A percentile compares a stretch with the other conserved stretches of the same genome.
phyloP scores from a whole-genome alignment of 2,329 filamentous ascomycete genomes.

The Colletotrichum sp. region DNA sequence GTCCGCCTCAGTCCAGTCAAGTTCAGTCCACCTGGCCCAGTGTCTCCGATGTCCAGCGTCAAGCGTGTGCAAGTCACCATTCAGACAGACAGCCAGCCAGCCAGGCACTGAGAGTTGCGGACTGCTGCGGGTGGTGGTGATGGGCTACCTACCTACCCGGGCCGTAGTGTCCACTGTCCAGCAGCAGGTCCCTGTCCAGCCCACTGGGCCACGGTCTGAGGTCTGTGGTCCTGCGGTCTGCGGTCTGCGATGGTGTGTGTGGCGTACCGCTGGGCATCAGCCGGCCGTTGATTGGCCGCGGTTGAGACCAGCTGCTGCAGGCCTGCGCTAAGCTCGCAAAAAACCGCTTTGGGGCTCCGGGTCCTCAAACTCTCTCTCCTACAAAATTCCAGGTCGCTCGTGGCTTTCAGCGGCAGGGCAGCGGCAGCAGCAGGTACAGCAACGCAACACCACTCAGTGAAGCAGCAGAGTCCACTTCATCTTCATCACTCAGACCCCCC shows the following conservation, averaged over 20 bases:
- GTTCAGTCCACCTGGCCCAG: neutral
- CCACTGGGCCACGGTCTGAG: constrained; percentile 3
- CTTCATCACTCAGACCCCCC: neutral
- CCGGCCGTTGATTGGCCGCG: constrained; percentile 35
- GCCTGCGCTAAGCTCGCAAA: constrained; percentile 29
- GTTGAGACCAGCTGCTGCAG: constrained; percentile 30
- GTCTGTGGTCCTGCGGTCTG: neutral
- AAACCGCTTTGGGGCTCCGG: constrained; percentile 27
- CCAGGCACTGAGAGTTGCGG: neutral
- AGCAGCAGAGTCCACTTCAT: neutral
- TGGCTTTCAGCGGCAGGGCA: neutral
- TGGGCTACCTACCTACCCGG: neutral
- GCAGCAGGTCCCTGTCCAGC: constrained; percentile 11
- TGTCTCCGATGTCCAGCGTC: neutral
- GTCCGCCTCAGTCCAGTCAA: neutral
- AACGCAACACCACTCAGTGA: neutral
- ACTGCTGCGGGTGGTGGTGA: neutral
- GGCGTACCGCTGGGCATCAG: constrained; percentile 26
- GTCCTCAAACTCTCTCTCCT: constrained; percentile 12
- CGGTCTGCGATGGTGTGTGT: constrained; percentile 21
- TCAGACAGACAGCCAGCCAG: neutral
- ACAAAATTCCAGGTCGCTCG: constrained; percentile 13
- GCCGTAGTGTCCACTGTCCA: neutral
- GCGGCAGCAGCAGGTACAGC: neutral
- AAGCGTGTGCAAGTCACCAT: neutral